A percentile compares a stretch with the other conserved stretches of the same genome.
phyloP scores from a whole-genome alignment of 768 basidiomycete species.

The Thelephora aurantiotincta region DNA sequence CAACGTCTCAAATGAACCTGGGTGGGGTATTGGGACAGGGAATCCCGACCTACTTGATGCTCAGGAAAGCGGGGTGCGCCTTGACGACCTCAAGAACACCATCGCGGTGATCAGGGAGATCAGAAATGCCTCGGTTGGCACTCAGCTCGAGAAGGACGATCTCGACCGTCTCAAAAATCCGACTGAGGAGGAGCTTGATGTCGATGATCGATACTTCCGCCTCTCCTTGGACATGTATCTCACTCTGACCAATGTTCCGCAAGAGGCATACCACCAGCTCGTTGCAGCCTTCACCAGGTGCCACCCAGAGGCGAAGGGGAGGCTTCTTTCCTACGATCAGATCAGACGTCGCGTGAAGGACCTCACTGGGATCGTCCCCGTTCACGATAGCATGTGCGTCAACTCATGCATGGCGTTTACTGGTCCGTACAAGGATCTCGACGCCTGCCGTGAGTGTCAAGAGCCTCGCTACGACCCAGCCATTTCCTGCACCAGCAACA shows the following conservation, averaged over 20 bases:
- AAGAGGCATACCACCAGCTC: constrained; percentile 6
- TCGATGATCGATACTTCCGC: constrained; percentile 5
- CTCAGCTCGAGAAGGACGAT: constrained; percentile 1
- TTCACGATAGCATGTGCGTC: constrained; percentile 7
- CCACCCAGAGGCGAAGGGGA: constrained; percentile 2
- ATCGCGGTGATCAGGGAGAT: neutral
- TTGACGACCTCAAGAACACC: neutral
- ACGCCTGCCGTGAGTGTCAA: constrained; percentile 19
- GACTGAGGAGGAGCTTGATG: neutral
- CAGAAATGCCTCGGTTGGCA: neutral
- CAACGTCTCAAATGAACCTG: too few relatives aligned
- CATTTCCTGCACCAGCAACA: neutral
- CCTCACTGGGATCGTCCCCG: constrained; percentile 5
- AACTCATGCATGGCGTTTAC: constrained; percentile 7
- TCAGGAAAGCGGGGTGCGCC: neutral
- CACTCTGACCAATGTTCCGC: constrained; percentile 6
- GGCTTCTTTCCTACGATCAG: constrained; percentile 5
- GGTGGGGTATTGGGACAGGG: too few relatives aligned
- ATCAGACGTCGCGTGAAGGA: constrained; percentile 5
- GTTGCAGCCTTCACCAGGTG: constrained; percentile 5
- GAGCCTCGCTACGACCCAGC: constrained; percentile 16
- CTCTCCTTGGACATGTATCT: constrained; percentile 11
- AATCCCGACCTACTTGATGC: too few relatives aligned
- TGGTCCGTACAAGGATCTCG: constrained; percentile 18
- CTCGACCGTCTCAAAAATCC: constrained; percentile 7